Conservation (phyloP, 352 stramenopile genomes). For the Phytophthora chlamydospora region DNA sequence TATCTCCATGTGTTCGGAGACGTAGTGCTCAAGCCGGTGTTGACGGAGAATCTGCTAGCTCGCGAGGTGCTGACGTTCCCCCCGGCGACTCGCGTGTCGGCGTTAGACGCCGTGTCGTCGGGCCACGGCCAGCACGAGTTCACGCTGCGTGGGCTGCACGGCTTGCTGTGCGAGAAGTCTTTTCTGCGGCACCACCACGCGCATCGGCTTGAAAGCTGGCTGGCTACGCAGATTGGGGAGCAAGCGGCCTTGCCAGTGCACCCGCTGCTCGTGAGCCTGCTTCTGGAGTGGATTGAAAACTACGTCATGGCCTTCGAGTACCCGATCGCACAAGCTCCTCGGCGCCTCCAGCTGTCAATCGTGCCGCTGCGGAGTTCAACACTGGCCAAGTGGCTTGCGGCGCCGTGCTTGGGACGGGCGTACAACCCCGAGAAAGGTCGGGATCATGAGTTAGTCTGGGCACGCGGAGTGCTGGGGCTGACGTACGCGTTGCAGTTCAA, state of each 20-base stretch:
- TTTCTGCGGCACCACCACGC: constrained; percentile 68
- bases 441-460: constrained; percentile 36
- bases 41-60: constrained; percentile 70
- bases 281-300: constrained; percentile 79
- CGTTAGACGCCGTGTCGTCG: constrained; percentile 31
- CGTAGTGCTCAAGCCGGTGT: constrained; percentile 65
- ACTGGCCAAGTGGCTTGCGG: constrained; percentile 47
- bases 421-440: constrained; percentile 18
- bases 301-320: constrained; percentile 83
- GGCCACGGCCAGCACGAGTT: constrained; percentile 54
- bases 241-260: constrained; percentile 54
- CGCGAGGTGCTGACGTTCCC: constrained; percentile 60
- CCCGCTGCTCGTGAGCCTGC: constrained; percentile 54
- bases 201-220: constrained; percentile 60
- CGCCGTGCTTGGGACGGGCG: constrained; percentile 20
- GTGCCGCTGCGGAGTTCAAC: constrained; percentile 53
- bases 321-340: constrained; percentile 55
- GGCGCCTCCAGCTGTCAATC: constrained; percentile 64
- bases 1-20: constrained; percentile 68
- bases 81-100: constrained; percentile 35
- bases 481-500: constrained; percentile 76
- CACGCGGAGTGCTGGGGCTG: constrained; percentile 48
- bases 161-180: constrained; percentile 68
- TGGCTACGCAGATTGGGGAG: constrained; percentile 48
- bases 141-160: constrained; percentile 55